Base-by-base conservation (phyloP, 1,284 basidiomycete genomes). In the Tilletia walkeri region DNA sequence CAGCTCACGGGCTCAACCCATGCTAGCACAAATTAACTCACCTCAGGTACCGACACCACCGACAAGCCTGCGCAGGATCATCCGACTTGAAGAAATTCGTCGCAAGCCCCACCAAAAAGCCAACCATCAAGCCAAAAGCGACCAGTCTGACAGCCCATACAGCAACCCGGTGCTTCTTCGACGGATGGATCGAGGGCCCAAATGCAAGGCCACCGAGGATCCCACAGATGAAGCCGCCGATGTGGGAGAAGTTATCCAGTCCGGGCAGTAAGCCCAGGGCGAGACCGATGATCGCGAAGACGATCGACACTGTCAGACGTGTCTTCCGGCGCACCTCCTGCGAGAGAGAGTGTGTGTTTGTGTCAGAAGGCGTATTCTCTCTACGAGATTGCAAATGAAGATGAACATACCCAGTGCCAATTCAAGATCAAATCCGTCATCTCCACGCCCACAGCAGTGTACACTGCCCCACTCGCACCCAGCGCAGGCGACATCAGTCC, bases 1-100 rank as follows among this genome's bases (percentile, higher is more conserved):
- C 7, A 18, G n/a, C 50, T 10, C 24, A n/a, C 2, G 6, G 2
- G 7, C n/a, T 30, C 18, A 18, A 30, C 10, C 18, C n/a, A 53
- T 14, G 7, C 7, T 7, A 53, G 66, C 10, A 53, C 24, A 9
- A 18, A 12, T 2, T 1, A 9, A 93, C 89, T 78, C 94, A 95
- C 0, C 91, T 93, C 3, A 83, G 67, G 65, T 83, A 83, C 34
- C 93, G 88, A 82, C 95, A 98, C 84, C 94, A 92, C 65, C 89
- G 87, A 83, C 95, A 97, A 24, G 93, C 92, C 88, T 82, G 72
- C 67, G 68, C 66, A 9, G 80, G 82, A 69, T 82, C 80, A 80
- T 93, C 88, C 50, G 89, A 89, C 2, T 89, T 93, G 82, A 95
- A 96, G 84, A 98, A 97, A 84, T 98, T 97, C 74, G 89, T 87